A percentile compares a stretch with the other conserved stretches of the same genome.
These are phyloP conservation scores for Ananas comosus DNA, from an alignment of 176 grass and related monocot genomes.

Conservation along the genomic window DNA sequence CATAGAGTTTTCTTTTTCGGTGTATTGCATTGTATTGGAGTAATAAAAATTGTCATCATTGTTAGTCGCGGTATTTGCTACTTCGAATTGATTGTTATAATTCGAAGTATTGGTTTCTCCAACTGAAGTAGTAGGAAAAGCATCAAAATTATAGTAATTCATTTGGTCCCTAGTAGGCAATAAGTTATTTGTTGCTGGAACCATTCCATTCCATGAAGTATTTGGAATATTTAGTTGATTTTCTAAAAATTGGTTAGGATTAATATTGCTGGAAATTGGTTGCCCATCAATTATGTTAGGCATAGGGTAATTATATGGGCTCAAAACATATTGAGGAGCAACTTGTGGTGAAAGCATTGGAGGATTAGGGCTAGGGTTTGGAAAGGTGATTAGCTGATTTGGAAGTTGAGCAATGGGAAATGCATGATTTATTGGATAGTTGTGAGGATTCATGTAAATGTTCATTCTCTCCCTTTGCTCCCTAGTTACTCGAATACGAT, in stretches of 20 bases:
- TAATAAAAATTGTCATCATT: neutral
- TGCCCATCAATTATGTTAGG: neutral
- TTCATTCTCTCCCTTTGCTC: neutral
- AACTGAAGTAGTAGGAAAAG: neutral
- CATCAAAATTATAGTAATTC: neutral
- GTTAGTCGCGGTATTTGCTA: too few relatives aligned
- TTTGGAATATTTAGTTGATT: neutral
- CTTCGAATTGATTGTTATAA: neutral
- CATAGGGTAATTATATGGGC: neutral
- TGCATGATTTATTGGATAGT: neutral
- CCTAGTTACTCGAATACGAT: neutral
- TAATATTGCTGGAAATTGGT: neutral
- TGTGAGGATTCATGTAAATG: neutral
- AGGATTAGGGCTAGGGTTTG: neutral
- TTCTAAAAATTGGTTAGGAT: neutral
- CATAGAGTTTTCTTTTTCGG: neutral
- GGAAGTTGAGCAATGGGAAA: neutral
- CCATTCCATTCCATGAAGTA: neutral
- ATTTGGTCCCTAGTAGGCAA: neutral
- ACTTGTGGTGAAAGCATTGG: neutral
- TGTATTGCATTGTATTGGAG: neutral
- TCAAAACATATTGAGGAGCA: neutral
- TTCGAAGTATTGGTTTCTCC: neutral
- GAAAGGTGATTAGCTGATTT: neutral
- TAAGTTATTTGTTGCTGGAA: neutral